Conservation (phyloP, 495 filamentous ascomycete genomes). For the Monascus purpureus region DNA sequence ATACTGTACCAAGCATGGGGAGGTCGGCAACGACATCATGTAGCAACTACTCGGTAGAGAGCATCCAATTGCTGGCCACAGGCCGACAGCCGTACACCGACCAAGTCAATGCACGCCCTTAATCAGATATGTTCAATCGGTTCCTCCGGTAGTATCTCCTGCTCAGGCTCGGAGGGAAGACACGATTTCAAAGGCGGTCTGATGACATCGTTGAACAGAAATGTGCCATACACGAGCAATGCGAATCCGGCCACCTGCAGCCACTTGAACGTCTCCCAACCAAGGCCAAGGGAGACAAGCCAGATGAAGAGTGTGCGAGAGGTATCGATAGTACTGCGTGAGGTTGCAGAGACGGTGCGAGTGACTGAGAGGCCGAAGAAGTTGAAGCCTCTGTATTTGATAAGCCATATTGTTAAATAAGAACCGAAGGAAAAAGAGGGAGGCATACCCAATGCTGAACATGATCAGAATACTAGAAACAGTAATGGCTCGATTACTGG, state of each 20-base stretch:
- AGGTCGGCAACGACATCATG: too few relatives aligned
- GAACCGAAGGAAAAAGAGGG: not conserved
- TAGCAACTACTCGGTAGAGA: too few relatives aligned
- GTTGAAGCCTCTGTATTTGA: slow-evolving; percentile 77
- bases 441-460: slow-evolving; percentile 82
- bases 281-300: slow-evolving; percentile 82
- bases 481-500: slow-evolving; percentile 50
- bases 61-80: too few relatives aligned
- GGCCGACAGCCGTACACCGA: too few relatives aligned
- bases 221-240: slow-evolving; percentile 89
- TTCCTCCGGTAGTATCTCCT: slow-evolving; percentile 68
- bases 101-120: too few relatives aligned
- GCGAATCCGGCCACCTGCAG: slow-evolving; percentile 82
- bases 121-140: slow-evolving; percentile 61
- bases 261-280: slow-evolving; percentile 98
- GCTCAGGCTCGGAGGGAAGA: slow-evolving; percentile 26
- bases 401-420: too few relatives aligned
- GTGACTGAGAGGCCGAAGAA: slow-evolving; percentile 95
- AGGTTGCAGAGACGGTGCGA: slow-evolving; percentile 73
- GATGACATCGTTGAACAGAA: slow-evolving; percentile 89
- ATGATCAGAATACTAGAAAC: slow-evolving; percentile 77
- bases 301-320: slow-evolving; percentile 97
- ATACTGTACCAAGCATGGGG: too few relatives aligned
- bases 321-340: slow-evolving; percentile 90
- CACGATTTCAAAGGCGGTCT: slow-evolving; percentile 58